Evolutionary conservation across 768 basidiomycete genomes (phyloP), one percentile per base, ranked within the genome.

Genomic region (Austroboletus festivus): DNA sequence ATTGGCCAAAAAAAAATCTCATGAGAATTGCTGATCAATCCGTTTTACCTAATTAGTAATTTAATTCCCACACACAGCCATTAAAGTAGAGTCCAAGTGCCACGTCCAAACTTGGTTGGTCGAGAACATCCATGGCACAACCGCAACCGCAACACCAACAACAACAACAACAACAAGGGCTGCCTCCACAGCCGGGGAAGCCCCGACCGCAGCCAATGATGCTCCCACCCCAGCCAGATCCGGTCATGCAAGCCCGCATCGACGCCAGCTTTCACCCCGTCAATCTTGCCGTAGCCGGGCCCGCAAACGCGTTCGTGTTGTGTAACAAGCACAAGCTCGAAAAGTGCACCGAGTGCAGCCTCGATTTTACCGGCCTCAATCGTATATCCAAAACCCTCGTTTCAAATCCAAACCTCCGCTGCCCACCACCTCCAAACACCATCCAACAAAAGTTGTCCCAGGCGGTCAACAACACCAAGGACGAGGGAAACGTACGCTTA

Each of bases 401-500:
- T 52, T 68, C 74, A 55, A 84, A 92, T 61, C 85, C 87, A 23
- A 79, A 75, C 53, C 70, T 89, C 16, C 77, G 81, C 42, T 89
- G 88, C 59, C 92, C 78, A 9, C 93, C 93, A 2, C 92, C 93
- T 4, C 79, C 83, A 23, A 85, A 82, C 52, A 75, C 93, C 41
- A 72, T 88, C 42, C 83, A 85, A 8, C 83, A 84, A 59, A 86
- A 88, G 53, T 71, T 95, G 18, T 79, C 87, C 0, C 80, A 85
- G 55, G 77, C 82, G 19, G 80, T 97, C 47, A 85, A 80, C 13
- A 72, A 76, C 40, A 84, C 86, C 5, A 97, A 97, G 64, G 95
- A 98, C 41, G 90, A 95, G 53, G 96, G 96, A 51, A 99, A 99
- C 67, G 92, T 92, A 61, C 61, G 90, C 74, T 26, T 30, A 52